Evolutionary conservation across 345 rosid genomes (phyloP), one percentile per base, ranked within the genome.

Genomic region (Salix caprea): DNA sequence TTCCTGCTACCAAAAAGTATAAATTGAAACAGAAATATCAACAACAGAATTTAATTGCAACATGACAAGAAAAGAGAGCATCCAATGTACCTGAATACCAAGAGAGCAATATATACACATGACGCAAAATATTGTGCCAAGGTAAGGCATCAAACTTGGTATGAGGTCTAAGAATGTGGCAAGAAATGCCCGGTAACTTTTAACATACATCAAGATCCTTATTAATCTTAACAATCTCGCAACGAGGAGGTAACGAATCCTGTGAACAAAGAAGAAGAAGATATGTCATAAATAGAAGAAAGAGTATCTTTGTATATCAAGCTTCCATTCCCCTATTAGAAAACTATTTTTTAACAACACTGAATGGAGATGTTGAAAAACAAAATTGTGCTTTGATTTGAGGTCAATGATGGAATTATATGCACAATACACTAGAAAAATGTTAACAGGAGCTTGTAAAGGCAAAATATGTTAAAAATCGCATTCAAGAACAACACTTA

Each of bases 171-270:
- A 85, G 79, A 96, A 92, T 30, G 99, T 96, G 28, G 99, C 91
- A 71, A 96, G 79, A 82, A 96, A 96, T 69, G 97, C 99, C 84
- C 94, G 84, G 83, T 91, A 96, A 32, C 82, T 85, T 58, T 72
- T 79, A 67, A 96, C 96, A 78, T 96, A 82, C 96, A 93, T 86
- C 71, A 96, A 83, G 75, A 96, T 82, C 85, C 99, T 91, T 73
- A 93, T 91, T 87, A 96, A 82, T 82, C 99, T 86, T 61, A 96
- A 77, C 96, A 96, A 70, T 92, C 99, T 88, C 65, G 97, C 99
- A 74, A 96, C 90, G 37, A 96, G 95, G 74, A 96, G 97, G 87
- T 96, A 96, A 58, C 99, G 98, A 64, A 96, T 96, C 99, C 99
- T 96, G 90, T 62, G 68, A 78, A 75, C n/a, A 81, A 58, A 79